Evolutionary conservation across 768 basidiomycete genomes (phyloP).

Genomic region (Russula dissimulans): DNA sequence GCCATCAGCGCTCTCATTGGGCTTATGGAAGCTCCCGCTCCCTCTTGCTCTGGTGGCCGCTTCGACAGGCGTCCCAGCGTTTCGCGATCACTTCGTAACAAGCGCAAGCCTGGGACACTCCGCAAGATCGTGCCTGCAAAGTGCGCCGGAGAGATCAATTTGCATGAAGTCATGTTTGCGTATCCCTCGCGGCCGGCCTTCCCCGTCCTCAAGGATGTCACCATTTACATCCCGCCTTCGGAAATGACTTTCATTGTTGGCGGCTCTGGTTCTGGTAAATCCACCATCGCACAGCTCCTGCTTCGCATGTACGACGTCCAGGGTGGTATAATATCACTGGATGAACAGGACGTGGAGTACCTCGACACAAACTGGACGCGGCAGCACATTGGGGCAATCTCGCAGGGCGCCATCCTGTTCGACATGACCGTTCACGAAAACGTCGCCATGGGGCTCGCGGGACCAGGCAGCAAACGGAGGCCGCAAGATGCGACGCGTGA

Average conservation of each 20-base stretch:
- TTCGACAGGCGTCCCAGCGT: constrained; percentile 18
- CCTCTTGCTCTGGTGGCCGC: constrained; percentile 13
- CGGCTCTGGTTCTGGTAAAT: constrained; percentile 71
- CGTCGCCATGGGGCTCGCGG: constrained; percentile 66
- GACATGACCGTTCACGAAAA: constrained; percentile 79
- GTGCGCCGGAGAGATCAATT: constrained; percentile 63
- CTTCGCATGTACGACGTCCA: constrained; percentile 66
- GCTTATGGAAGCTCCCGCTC: constrained; percentile 39
- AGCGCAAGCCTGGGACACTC: constrained; percentile 33
- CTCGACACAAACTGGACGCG: constrained; percentile 66
- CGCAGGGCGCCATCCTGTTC: constrained; percentile 73
- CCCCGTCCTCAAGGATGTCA: constrained; percentile 48
- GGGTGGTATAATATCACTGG: constrained; percentile 61
- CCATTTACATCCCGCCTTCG: constrained; percentile 57
- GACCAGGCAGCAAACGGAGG: constrained; percentile 30
- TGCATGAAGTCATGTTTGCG: constrained; percentile 53
- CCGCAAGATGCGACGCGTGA: constrained; percentile 46
- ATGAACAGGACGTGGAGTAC: constrained; percentile 71
- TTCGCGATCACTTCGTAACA: constrained; percentile 24
- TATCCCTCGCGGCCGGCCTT: constrained; percentile 64
- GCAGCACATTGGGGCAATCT: constrained; percentile 63
- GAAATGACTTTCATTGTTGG: constrained; percentile 80
- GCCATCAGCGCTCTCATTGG: constrained; percentile 62
- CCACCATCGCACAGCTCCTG: constrained; percentile 54
- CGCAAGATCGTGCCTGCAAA: constrained; percentile 55